Percentiles rank a stretch among this genome's conserved stretches.
Evolutionary conservation across 2,329 filamentous ascomycete species (phyloP).

Genomic region (Triangularia verruculosa): DNA sequence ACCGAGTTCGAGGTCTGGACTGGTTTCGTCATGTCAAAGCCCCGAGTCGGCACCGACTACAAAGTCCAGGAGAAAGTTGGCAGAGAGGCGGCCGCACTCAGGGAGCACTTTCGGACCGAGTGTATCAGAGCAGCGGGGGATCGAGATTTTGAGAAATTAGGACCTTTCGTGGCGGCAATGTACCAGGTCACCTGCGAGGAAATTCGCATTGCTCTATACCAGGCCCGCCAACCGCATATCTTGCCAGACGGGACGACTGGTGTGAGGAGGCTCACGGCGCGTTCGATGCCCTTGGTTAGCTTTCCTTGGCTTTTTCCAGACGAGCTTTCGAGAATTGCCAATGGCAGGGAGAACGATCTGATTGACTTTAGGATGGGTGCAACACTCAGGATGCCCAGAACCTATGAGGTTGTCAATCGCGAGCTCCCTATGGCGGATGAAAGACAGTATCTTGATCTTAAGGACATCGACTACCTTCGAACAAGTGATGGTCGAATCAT

Average conservation of each 20-base stretch:
- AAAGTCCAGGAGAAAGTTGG: constrained; percentile 84
- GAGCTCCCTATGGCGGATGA: neutral
- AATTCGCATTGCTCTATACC: constrained; percentile 55
- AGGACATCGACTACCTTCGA: constrained; percentile 27
- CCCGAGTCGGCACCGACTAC: constrained; percentile 71
- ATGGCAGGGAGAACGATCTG: constrained; percentile 5
- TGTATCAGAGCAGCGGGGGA: constrained; percentile 66
- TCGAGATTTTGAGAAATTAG: constrained; percentile 56
- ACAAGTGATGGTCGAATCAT: constrained; percentile 31
- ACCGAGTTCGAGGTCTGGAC: constrained; percentile 94
- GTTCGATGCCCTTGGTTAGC: constrained; percentile 75
- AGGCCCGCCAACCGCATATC: constrained; percentile 34
- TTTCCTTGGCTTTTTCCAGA: constrained; percentile 89
- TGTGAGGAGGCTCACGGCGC: constrained; percentile 38
- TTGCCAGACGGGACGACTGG: constrained; percentile 31
- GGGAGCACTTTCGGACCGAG: constrained; percentile 63
- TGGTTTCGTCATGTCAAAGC: constrained; percentile 75
- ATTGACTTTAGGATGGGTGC: neutral
- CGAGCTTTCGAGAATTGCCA: constrained; percentile 62
- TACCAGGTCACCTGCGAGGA: constrained; percentile 79
- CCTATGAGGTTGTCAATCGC: neutral
- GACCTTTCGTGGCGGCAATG: constrained; percentile 79
- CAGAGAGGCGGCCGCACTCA: constrained; percentile 62
- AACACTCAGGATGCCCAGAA: neutral
- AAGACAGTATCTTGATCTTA: constrained; percentile 14